Evolutionary conservation across 495 filamentous ascomycete species (phyloP).

Genomic region (Rhypophila decipiens): DNA sequence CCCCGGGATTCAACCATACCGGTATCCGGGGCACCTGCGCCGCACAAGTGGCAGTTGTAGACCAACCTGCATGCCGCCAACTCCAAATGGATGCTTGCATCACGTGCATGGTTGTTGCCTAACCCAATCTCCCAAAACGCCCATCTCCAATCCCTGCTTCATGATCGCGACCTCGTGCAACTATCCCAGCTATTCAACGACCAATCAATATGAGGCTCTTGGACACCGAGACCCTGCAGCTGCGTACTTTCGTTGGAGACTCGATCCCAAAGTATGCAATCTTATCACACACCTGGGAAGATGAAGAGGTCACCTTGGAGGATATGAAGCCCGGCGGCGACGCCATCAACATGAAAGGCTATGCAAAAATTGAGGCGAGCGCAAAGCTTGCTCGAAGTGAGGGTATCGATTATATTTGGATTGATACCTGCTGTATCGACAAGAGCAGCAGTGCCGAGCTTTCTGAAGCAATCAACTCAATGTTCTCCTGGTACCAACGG

Average conservation of each 20-base stretch:
- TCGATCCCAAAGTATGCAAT: slow-evolving; percentile 24
- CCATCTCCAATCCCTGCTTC: too few species aligned
- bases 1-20: too few species aligned
- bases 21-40: too few species aligned
- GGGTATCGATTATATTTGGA: slow-evolving; percentile 25
- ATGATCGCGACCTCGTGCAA: too few species aligned
- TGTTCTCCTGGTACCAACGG: slow-evolving; percentile 33
- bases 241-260: slow-evolving; percentile 23
- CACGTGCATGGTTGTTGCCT: too few species aligned
- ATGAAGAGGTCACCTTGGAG: slow-evolving; percentile 28
- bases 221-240: slow-evolving; percentile 25
- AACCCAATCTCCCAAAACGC: too few species aligned
- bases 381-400: slow-evolving; percentile 15
- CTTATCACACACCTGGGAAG: slow-evolving; percentile 31
- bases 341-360: background rate
- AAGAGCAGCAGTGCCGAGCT: slow-evolving; percentile 34
- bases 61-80: too few species aligned
- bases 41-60: too few species aligned
- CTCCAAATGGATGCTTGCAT: too few species aligned
- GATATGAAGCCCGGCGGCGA: background rate
- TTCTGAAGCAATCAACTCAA: slow-evolving; percentile 38
- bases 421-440: slow-evolving; percentile 38
- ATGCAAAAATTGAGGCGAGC: slow-evolving; percentile 20
- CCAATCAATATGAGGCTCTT: slow-evolving; percentile 32
- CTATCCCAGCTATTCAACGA: background rate